These are phyloP conservation scores for Leucoagaricus sp. DNA, from an alignment of 1,284 basidiomycete species.

Conservation along the genomic window DNA sequence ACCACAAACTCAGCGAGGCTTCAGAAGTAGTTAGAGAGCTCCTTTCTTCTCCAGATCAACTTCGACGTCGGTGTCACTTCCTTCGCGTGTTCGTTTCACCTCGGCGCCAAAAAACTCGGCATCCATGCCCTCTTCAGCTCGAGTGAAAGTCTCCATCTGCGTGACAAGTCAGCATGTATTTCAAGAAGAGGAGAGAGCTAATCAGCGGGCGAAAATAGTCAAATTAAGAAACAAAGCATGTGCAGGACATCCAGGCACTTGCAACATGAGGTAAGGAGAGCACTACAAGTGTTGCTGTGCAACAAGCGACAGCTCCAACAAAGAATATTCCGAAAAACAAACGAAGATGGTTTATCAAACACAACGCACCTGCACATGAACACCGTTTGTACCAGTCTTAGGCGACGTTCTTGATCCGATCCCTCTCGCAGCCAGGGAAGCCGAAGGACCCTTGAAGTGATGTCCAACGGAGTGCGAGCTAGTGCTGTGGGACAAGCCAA, in stretches of 20 bases:
- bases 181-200: background rate
- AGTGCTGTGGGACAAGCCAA: slow-evolving; percentile 3
- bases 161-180: slow-evolving; percentile 10
- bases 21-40: background rate
- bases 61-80: slow-evolving; percentile 35
- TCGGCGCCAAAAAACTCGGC: slow-evolving; percentile 24
- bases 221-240: too few relatives aligned
- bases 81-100: slow-evolving; percentile 20
- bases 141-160: slow-evolving; percentile 50
- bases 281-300: too few relatives aligned
- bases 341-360: slow-evolving; percentile 7
- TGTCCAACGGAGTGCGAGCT: slow-evolving; percentile 21
- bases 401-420: background rate
- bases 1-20: background rate
- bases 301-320: background rate
- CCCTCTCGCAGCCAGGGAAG: background rate
- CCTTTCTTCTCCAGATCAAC: slow-evolving; percentile 27
- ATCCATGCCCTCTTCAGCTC: slow-evolving; percentile 27
- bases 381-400: slow-evolving; percentile 31
- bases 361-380: slow-evolving; percentile 51
- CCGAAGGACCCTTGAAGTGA: slow-evolving; percentile 15
- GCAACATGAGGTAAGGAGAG: too few relatives aligned
- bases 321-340: background rate
- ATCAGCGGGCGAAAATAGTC: background rate
- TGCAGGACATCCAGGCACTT: too few relatives aligned